Evolutionary conservation across 2,329 filamentous ascomycete species (phyloP), one percentile per base, ranked within the genome.

Genomic region (Diaporthe capsici): DNA sequence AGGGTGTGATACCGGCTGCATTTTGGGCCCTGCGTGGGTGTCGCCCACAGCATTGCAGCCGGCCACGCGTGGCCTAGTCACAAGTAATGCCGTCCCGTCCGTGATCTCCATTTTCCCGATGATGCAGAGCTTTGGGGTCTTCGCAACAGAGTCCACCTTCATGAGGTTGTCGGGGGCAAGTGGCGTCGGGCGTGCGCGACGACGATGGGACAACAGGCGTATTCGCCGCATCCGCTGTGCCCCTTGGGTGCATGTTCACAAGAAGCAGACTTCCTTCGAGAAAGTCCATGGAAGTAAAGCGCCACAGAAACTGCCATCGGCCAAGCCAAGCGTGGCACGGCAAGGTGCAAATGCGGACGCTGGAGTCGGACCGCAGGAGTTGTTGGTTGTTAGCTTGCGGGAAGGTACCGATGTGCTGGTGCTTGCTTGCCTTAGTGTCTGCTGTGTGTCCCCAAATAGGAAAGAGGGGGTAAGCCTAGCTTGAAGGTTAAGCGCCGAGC

Each of bases 401-500:
- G 58, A 63, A 28, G 47, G 71, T 53, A 65, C 42, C 70, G 65
- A 53, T 70, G 65, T 70, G 65, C 65, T 68, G 65, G 65, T 53
- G 65, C 65, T 70, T 55, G 65, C 49, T 15, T 42, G 61, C 31
- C 2, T 67, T 53, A 55, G 65, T 55, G 65, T 55, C 4, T 55
- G 47, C 34, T 42, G 31, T 51, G n/a, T 53, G 57, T 25, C 34
- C 67, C 49, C 25, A 31, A 68, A 71, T n/a, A 53, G 47, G 68
- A 63, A 65, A 73, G 63, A 49, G 60, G 53, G 51, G 55, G 77
- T 75, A 61, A 15, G 28, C 49, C 49, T 73, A 65, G 31, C 58
- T 51, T 47, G 58, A 58, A 44, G 47, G 44, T 31, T 86, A 87
- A 82, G 84, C 86, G 86, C 86, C 85, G 80, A 73, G 79, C 80